These are phyloP conservation scores for Corylus americana DNA, from an alignment of 306 rosid genomes.

Conservation along the genomic window DNA sequence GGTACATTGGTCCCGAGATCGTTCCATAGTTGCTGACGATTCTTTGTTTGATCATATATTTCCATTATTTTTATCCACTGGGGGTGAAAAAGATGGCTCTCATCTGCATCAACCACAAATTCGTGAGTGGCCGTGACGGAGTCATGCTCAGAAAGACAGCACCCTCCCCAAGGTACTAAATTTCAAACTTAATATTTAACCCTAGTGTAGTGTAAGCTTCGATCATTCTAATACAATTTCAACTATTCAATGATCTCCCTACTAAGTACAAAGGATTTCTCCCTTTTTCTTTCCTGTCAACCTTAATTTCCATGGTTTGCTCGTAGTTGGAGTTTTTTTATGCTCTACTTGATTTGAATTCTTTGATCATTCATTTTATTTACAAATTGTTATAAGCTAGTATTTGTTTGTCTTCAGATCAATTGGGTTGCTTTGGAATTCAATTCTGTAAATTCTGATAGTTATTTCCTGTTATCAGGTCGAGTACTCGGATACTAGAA, in stretches of 20 bases:
- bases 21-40: no score
- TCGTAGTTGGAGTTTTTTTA: background rate
- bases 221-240: background rate
- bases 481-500: background rate
- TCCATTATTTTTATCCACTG: no score
- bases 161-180: no score
- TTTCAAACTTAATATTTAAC: no score
- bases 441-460: background rate
- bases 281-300: background rate
- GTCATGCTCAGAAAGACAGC: no score
- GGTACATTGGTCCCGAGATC: no score
- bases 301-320: background rate
- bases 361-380: background rate
- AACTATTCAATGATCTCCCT: background rate
- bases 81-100: no score
- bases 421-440: background rate
- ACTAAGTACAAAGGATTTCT: slow-evolving; percentile 8
- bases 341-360: background rate
- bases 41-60: no score
- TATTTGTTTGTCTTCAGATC: background rate
- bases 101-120: no score
- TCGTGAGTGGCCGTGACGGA: no score
- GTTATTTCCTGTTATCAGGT: slow-evolving; percentile 36
- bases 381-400: background rate
- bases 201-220: background rate